Percentiles rank a stretch among this genome's conserved stretches.
Conservation (phyloP, 2,329 filamentous ascomycete species). For the Penicillium sp. region DNA sequence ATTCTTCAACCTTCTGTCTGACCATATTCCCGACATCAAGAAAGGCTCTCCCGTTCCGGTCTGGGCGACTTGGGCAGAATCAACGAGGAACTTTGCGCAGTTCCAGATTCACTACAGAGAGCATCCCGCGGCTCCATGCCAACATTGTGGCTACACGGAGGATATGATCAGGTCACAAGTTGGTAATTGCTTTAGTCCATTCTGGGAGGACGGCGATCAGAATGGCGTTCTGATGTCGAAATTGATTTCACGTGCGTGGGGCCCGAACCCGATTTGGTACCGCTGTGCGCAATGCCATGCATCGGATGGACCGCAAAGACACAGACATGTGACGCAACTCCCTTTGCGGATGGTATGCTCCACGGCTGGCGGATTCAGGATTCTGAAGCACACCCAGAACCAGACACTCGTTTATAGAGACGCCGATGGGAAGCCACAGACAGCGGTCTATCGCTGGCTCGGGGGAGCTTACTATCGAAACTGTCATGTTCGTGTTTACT, state of each 20-base stretch:
- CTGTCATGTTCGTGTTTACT: slow-evolving; percentile 32
- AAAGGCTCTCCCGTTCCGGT: slow-evolving; percentile 16
- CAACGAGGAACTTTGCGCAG: slow-evolving; percentile 31
- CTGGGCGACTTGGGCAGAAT: slow-evolving; percentile 28
- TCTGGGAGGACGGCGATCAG: slow-evolving; percentile 7
- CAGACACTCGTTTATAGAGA: slow-evolving; percentile 30
- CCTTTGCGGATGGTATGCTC: slow-evolving; percentile 36
- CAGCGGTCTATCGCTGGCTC: slow-evolving; percentile 40
- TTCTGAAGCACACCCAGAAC: slow-evolving; percentile 30
- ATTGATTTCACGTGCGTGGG: slow-evolving; percentile 26
- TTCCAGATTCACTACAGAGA: slow-evolving; percentile 25
- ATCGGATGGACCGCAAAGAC: neutral
- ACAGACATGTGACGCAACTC: slow-evolving; percentile 23
- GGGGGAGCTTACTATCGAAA: slow-evolving; percentile 38
- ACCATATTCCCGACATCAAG: slow-evolving; percentile 5
- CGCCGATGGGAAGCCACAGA: slow-evolving; percentile 9
- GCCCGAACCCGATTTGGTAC: neutral
- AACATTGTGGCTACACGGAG: neutral
- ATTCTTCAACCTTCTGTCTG: slow-evolving; percentile 20
- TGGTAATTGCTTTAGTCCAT: neutral
- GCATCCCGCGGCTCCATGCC: neutral
- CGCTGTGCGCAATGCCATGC: slow-evolving; percentile 15
- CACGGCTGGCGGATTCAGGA: slow-evolving; percentile 9
- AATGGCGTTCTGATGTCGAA: slow-evolving; percentile 22
- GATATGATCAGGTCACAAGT: too few species aligned